Conservation (phyloP, 768 basidiomycete species). For the Phaeotremella skinneri region DNA sequence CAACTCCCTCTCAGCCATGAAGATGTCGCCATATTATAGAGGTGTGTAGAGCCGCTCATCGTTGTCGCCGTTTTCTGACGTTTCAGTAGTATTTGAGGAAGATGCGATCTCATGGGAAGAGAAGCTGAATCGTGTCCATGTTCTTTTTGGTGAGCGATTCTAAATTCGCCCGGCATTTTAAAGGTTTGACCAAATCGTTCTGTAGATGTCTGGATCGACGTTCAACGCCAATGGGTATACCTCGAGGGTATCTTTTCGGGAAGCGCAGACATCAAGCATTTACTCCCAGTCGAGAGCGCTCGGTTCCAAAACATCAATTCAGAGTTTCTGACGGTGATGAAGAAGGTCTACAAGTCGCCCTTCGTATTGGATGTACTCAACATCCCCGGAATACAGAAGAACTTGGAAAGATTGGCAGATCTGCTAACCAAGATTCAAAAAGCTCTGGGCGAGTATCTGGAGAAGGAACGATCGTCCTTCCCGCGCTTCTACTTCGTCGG, state of each 20-base stretch:
- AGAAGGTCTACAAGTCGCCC: slow-evolving; percentile 98
- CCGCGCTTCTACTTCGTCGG: slow-evolving; percentile 99
- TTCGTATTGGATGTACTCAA: slow-evolving; percentile 96
- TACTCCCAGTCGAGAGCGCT: slow-evolving; percentile 93
- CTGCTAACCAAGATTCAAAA: slow-evolving; percentile 98
- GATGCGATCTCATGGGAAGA: slow-evolving; percentile 86
- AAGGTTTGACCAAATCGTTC: slow-evolving; percentile 17
- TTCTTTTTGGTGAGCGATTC: slow-evolving; percentile 74
- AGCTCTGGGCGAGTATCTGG: slow-evolving; percentile 96
- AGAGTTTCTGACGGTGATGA: slow-evolving; percentile 97
- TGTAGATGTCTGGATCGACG: slow-evolving; percentile 96
- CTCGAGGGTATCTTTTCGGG: slow-evolving; percentile 99
- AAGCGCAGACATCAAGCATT: slow-evolving; percentile 98
- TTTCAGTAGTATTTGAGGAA: slow-evolving; percentile 51
- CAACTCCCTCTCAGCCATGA: slow-evolving; percentile 95
- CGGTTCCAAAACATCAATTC: slow-evolving; percentile 98
- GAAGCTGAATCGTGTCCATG: slow-evolving; percentile 92
- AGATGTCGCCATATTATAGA: slow-evolving; percentile 96
- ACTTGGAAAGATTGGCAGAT: slow-evolving; percentile 91
- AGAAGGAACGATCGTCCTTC: slow-evolving; percentile 94
- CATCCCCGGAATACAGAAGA: slow-evolving; percentile 94
- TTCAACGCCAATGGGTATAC: slow-evolving; percentile 99
- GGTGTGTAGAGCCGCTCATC: slow-evolving; percentile 57
- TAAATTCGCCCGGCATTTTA: too few species aligned
- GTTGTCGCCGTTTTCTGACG: not conserved